Percentiles rank a stretch among this genome's conserved stretches.
These are phyloP conservation scores for Megacollybia marginata DNA, from an alignment of 768 basidiomycete species.

Conservation along the genomic window DNA sequence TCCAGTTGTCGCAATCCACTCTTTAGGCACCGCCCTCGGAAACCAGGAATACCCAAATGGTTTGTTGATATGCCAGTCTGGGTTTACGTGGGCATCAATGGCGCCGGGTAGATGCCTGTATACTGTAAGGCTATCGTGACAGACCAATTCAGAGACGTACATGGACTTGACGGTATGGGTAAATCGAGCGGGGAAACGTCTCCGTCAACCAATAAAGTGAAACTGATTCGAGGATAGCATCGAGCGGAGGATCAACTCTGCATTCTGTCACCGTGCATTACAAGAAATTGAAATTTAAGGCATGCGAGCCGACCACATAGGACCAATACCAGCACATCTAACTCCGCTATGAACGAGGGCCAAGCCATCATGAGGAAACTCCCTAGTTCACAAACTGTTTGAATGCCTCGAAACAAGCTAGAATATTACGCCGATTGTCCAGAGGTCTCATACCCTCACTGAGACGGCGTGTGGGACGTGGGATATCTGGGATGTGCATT, in stretches of 20 bases:
- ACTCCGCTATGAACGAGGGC: no score
- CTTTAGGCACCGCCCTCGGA: constrained; percentile 15
- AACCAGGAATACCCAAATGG: constrained; percentile 19
- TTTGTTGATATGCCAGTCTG: constrained; percentile 5
- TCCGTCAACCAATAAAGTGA: constrained; percentile 19
- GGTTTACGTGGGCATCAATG: not conserved
- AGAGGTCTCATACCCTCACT: no score
- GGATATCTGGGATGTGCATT: no score
- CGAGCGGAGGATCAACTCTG: constrained; percentile 8
- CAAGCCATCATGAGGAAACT: no score
- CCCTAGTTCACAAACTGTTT: no score
- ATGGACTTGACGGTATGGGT: constrained; percentile 13
- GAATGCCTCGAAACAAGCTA: no score
- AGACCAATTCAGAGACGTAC: not conserved
- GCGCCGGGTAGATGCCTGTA: not conserved
- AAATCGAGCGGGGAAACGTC: constrained; percentile 14
- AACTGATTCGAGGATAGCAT: constrained; percentile 15
- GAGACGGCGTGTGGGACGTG: no score
- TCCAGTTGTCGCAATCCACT: constrained; percentile 15
- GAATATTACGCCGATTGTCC: no score
- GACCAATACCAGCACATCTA: no score
- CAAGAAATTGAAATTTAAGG: not conserved
- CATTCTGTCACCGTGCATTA: constrained; percentile 6
- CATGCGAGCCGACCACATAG: not conserved
- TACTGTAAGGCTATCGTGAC: no score